Base-by-base conservation (phyloP, 371 early-diverging fungal species). In the Mortierella sp. region DNA sequence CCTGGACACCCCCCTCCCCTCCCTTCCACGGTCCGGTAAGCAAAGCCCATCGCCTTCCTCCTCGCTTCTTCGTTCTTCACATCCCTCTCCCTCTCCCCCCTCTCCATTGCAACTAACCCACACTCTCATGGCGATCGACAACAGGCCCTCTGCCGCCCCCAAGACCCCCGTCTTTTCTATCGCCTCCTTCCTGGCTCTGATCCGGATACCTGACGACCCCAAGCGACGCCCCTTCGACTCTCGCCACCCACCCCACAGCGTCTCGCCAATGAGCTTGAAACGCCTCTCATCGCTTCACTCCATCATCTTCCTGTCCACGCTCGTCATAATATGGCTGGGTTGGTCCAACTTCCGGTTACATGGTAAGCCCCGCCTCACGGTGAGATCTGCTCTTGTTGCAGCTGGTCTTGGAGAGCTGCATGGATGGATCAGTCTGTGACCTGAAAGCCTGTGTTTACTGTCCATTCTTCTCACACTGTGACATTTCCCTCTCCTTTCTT, bases 251-350 rank as follows among this genome's bases (percentile, higher is more conserved):
- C 34, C 4, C 10, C 10, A 7, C 47, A 6, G 6, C 47, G 3
- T 7, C 9, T 46, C 9, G 5, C 19, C 43, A 14, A 60, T 53
- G 60, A 46, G 53, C 46, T 43, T 71, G 37, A 61, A 48, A 13
- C 64, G 71, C 51, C 64, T 71, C 53, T 64, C 71, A 10, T 64
- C 64, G 29, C 64, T 71, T 22, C 64, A 71, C 46, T 60, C 60
- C 28, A 60, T 71, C 71, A 51, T 71, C 56, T 54, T 54, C 25
- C 52, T 71, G 22, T 63, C 71, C 13, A 51, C 47, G 16, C 27
- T 71, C n/a, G 71, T 64, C 56, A 50, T 71, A 60, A 39, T 71
- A 31, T 71, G 59, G 64, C 56, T 71, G 21, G 60, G 45, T 24
- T 71, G 60, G 60, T 59, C 71, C 2, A 71, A 45, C 53, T 47